Conservation (phyloP, 2,329 filamentous ascomycete species). For the Waltergamsia citrina region DNA sequence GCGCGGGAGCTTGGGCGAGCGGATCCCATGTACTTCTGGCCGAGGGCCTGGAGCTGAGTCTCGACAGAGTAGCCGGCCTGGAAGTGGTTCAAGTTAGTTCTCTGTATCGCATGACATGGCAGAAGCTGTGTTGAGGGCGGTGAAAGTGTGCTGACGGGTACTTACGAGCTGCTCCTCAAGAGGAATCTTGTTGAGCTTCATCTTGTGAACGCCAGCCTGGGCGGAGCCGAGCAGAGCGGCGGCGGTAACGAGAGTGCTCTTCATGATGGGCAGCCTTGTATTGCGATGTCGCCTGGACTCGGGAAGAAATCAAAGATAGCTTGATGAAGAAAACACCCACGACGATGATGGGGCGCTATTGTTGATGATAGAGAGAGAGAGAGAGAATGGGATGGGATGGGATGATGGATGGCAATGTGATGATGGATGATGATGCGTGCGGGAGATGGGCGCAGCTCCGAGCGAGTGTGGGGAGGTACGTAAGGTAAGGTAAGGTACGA, state of each 20-base stretch:
- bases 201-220: constrained; percentile 82
- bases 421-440: neutral
- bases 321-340: constrained; percentile 1
- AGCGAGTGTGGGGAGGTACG: constrained; percentile 1
- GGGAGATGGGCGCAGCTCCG: no score
- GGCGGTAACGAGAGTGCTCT: constrained; percentile 64
- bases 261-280: constrained; percentile 55
- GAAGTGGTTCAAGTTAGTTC: neutral
- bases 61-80: constrained; percentile 73
- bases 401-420: neutral
- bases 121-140: neutral
- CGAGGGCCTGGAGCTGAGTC: constrained; percentile 70
- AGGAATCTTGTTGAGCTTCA: constrained; percentile 96
- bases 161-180: constrained; percentile 85
- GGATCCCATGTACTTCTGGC: constrained; percentile 90
- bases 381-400: neutral
- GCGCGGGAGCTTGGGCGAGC: constrained; percentile 55
- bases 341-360: constrained; percentile 1
- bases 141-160: constrained; percentile 10
- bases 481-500: no score
- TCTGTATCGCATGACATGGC: neutral
- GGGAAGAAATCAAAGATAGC: neutral
- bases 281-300: neutral
- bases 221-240: constrained; percentile 76
- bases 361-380: neutral